These are phyloP conservation scores for Stagonosporopsis cucurbitacearum DNA, from an alignment of 2,329 filamentous ascomycete species.

Conservation along the genomic window DNA sequence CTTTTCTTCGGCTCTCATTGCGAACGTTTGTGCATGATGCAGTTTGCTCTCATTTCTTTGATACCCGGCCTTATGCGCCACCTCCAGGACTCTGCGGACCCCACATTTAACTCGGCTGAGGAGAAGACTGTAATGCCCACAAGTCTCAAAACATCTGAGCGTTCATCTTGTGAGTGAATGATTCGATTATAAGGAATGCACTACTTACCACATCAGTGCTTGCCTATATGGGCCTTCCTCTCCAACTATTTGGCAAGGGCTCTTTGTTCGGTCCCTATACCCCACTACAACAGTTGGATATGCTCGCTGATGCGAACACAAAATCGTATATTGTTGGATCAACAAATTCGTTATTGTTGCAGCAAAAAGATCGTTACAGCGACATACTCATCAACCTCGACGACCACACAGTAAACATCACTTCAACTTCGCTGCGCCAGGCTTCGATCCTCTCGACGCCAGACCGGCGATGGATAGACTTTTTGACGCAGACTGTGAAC, in stretches of 20 bases:
- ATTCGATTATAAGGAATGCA: not conserved
- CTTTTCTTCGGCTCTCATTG: slow-evolving; percentile 98
- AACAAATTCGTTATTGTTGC: slow-evolving; percentile 90
- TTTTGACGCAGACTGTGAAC: slow-evolving; percentile 88
- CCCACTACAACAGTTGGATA: slow-evolving; percentile 91
- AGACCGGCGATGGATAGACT: slow-evolving; percentile 96
- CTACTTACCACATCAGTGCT: slow-evolving; percentile 63
- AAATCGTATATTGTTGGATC: slow-evolving; percentile 98
- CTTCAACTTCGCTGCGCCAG: slow-evolving; percentile 75
- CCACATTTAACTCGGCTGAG: slow-evolving; percentile 86
- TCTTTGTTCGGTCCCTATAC: slow-evolving; percentile 97
- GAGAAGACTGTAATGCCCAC: slow-evolving; percentile 77
- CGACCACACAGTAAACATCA: slow-evolving; percentile 83
- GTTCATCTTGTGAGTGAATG: slow-evolving; percentile 68
- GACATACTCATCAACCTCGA: slow-evolving; percentile 97
- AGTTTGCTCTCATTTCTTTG: slow-evolving; percentile 93
- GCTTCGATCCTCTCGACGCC: slow-evolving; percentile 82
- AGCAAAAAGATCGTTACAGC: slow-evolving; percentile 94
- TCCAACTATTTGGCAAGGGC: slow-evolving; percentile 96
- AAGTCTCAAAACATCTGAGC: slow-evolving; percentile 88
- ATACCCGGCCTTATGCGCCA: slow-evolving; percentile 91
- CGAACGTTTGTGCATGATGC: slow-evolving; percentile 95
- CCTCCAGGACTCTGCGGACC: slow-evolving; percentile 93
- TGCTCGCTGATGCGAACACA: slow-evolving; percentile 89
- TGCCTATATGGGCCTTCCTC: slow-evolving; percentile 89